Base-by-base conservation (phyloP, 2,329 filamentous ascomycete species). In the Dactylonectria estremocensis region DNA sequence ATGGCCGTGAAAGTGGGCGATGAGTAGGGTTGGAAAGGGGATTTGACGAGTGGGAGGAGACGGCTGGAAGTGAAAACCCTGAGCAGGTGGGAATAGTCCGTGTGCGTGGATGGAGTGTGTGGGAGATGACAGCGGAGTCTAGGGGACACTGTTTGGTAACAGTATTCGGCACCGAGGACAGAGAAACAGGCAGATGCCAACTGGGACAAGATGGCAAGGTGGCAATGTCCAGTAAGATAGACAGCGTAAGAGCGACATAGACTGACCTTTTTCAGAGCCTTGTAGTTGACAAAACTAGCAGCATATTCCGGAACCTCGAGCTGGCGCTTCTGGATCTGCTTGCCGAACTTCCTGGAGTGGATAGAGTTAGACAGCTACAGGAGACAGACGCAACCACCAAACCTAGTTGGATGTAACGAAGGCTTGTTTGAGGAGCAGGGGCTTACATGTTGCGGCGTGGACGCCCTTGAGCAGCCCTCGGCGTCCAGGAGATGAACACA, bases 221-320 rank as follows among this genome's bases (percentile, higher is more conserved):
- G 40, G 7, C 16, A 40, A 40, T n/a, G 40, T n/a, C n/a, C 66
- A 67, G 69, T 56, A 58, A 61, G 71, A 70, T 56, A 58, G 61
- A 71, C 46, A 43, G 58, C 45, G 18, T 49, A 56, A 71, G 68
- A 68, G 67, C 56, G 61, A 20, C 46, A 74, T 56, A 63, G 46
- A 50, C 83, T 70, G 80, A 97, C 96, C 94, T 98, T 98, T 84
- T 99, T 99, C 76, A 99, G 87, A 68, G 95, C 95, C 85, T 99
- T 99, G 87, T 99, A 99, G 84, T 99, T 98, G 76, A 98, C 95
- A 80, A 99, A 99, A 83, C 95, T 98, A 72, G 95, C 95, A 69
- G 96, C 95, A 92, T 99, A 99, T 89, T 99, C 96, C 68, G 96
- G 96, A 68, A 99, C 95, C 82, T 99, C 96, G 78, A 99, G 93